Evolutionary conservation across 2,329 filamentous ascomycete species (phyloP).

Genomic region (Xylariales sp.): DNA sequence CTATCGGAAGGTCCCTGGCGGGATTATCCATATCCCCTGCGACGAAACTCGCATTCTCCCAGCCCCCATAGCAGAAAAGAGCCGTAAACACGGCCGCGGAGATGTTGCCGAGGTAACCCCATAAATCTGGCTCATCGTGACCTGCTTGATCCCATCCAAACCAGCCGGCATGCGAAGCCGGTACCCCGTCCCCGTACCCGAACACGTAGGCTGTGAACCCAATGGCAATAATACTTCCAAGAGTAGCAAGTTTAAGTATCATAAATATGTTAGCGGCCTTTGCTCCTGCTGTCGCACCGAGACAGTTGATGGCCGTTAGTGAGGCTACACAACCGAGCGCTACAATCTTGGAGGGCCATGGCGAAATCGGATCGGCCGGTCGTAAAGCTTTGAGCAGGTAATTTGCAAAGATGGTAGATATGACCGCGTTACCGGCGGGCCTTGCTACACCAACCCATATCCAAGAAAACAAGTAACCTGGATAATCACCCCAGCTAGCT

Average conservation of each 20-base stretch:
- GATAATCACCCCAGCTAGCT: slow-evolving; percentile 55
- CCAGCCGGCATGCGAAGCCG: slow-evolving; percentile 52
- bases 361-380: slow-evolving; percentile 41
- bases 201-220: slow-evolving; percentile 44
- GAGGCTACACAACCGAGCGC: slow-evolving; percentile 53
- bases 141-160: slow-evolving; percentile 36
- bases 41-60: slow-evolving; percentile 56
- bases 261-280: slow-evolving; percentile 56
- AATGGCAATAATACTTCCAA: slow-evolving; percentile 43
- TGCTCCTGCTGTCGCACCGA: slow-evolving; percentile 55
- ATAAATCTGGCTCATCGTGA: slow-evolving; percentile 43
- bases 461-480: slow-evolving; percentile 58
- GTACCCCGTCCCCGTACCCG: slow-evolving; percentile 52
- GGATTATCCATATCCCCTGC: slow-evolving; percentile 47
- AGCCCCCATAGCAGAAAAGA: slow-evolving; percentile 58
- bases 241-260: slow-evolving; percentile 48
- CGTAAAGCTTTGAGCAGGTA: slow-evolving; percentile 52
- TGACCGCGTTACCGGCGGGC: slow-evolving; percentile 58
- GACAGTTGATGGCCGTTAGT: slow-evolving; percentile 57
- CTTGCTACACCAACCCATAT: slow-evolving; percentile 58
- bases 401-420: slow-evolving; percentile 58
- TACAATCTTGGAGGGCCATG: slow-evolving; percentile 52
- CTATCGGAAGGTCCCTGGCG: slow-evolving; percentile 50
- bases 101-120: slow-evolving; percentile 55
- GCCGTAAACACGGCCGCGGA: slow-evolving; percentile 57